phyloP scores from a whole-genome alignment of 2,329 filamentous ascomycete species.

The Colletotrichum sp. region DNA sequence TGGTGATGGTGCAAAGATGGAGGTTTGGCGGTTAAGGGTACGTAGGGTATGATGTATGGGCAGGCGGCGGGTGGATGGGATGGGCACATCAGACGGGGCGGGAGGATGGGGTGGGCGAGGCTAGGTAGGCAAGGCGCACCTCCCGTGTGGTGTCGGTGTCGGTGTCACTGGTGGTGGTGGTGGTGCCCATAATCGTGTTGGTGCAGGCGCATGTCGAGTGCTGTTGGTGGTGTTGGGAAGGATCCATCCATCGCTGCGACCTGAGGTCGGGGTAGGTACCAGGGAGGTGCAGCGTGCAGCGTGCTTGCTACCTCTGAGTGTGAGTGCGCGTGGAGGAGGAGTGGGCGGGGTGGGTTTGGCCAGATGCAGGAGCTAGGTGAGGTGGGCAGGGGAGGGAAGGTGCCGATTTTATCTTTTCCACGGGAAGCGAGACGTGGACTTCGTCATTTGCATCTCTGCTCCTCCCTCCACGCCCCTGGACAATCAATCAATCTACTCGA shows the following conservation, averaged over 20 bases:
- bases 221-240: neutral
- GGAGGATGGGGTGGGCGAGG: neutral
- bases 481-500: neutral
- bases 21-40: neutral
- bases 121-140: neutral
- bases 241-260: conserved; percentile 10
- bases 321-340: neutral
- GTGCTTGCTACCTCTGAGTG: neutral
- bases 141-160: neutral
- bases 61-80: neutral
- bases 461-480: neutral
- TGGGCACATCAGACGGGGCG: neutral
- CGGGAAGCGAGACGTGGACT: neutral
- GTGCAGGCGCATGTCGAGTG: neutral
- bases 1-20: conserved; percentile 10
- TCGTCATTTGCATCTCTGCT: neutral
- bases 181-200: neutral
- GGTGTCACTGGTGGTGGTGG: neutral
- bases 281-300: neutral
- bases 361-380: neutral
- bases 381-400: neutral
- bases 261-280: conserved; percentile 10
- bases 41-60: conserved; percentile 3
- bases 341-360: neutral
- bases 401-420: neutral